Percentiles rank a stretch among this genome's conserved stretches.
Evolutionary conservation across 352 stramenopile species (phyloP).

Genomic region (Globisporangium okanoganense): DNA sequence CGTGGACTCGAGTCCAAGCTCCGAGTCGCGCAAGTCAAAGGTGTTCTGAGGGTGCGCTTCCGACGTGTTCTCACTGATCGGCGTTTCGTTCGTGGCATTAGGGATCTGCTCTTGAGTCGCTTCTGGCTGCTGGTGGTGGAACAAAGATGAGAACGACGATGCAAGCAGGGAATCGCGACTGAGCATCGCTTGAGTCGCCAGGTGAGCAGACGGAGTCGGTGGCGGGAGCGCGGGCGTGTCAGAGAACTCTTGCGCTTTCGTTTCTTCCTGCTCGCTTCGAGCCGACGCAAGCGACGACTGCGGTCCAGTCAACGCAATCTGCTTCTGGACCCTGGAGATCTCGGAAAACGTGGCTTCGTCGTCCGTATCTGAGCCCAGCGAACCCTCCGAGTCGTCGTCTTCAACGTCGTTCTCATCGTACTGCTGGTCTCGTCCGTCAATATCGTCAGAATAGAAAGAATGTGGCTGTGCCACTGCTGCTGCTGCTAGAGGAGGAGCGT

Average conservation of each 20-base stretch:
- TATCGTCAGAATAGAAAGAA: slow-evolving; percentile 2
- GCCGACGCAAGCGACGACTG: slow-evolving; percentile 8
- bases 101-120: not conserved
- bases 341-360: slow-evolving; percentile 21
- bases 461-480: not conserved
- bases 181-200: slow-evolving; percentile 27
- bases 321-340: slow-evolving; percentile 9
- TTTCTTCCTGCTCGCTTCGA: slow-evolving; percentile 40
- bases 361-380: slow-evolving; percentile 29
- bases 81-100: not conserved
- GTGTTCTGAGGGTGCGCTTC: slow-evolving; percentile 9
- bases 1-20: slow-evolving; percentile 43
- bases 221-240: slow-evolving; percentile 37
- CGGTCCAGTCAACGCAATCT: not conserved
- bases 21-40: slow-evolving; percentile 37
- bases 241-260: slow-evolving; percentile 48
- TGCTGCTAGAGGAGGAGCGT: not conserved
- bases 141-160: slow-evolving; percentile 9
- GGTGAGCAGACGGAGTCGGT: slow-evolving; percentile 39
- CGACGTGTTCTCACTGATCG: slow-evolving; percentile 4
- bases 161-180: slow-evolving; percentile 29
- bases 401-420: slow-evolving; percentile 2
- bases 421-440: not conserved
- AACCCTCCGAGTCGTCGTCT: slow-evolving; percentile 37
- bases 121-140: not conserved